phyloP scores from a whole-genome alignment of 805 yeast genomes.

The Ogataea corticis region DNA sequence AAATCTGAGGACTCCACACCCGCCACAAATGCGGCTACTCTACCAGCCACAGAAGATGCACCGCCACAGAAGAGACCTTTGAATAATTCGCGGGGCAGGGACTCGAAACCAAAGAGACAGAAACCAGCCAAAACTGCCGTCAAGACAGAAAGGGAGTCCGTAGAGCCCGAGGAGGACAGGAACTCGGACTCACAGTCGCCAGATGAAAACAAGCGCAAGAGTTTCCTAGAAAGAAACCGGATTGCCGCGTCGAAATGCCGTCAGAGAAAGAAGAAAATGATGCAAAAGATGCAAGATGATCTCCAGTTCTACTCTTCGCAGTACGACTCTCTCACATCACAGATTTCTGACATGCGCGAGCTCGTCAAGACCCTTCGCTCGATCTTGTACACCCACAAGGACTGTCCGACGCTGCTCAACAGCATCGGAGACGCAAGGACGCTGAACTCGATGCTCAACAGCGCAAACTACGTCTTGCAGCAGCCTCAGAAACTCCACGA shows the following conservation, averaged over 20 bases:
- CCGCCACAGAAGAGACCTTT: not conserved
- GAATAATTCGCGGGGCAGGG: no score
- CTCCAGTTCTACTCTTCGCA: constrained; percentile 68
- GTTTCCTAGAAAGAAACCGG: constrained; percentile 86
- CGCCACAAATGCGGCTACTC: not conserved
- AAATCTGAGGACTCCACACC: not conserved
- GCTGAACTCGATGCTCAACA: constrained; percentile 34
- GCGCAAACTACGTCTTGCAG: constrained; percentile 8
- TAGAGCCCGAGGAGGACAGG: constrained; percentile 2
- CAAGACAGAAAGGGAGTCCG: not conserved
- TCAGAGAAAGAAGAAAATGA: constrained; percentile 87
- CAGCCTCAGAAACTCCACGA: constrained; percentile 9
- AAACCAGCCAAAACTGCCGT: not conserved
- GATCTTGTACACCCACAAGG: constrained; percentile 50
- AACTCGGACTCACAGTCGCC: constrained; percentile 31
- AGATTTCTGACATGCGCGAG: constrained; percentile 58
- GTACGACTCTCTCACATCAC: constrained; percentile 62
- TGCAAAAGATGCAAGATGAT: constrained; percentile 80
- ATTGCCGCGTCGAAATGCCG: constrained; percentile 98
- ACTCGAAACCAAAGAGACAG: constrained; percentile 2
- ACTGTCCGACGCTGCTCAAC: constrained; percentile 42
- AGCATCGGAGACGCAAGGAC: constrained; percentile 49
- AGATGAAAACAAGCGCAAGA: constrained; percentile 75
- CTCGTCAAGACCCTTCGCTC: constrained; percentile 53
- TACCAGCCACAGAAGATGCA: not conserved